These are phyloP conservation scores for Verticillium tricorpus DNA, from an alignment of 2,329 filamentous ascomycete species.

Conservation along the genomic window DNA sequence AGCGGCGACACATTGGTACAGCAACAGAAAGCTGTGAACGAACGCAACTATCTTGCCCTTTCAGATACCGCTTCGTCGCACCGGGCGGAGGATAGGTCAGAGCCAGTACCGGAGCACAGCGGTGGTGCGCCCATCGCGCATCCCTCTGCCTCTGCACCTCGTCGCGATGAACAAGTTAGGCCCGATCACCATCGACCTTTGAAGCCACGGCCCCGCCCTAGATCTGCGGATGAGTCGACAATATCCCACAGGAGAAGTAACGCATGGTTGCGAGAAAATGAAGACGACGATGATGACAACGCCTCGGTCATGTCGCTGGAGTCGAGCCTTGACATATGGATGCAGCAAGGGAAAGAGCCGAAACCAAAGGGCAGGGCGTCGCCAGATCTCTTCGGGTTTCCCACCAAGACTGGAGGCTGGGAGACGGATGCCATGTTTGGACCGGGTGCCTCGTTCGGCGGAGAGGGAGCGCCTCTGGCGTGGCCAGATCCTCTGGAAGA, in stretches of 20 bases:
- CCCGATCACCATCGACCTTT: not conserved
- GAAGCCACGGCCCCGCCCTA: constrained; percentile 26
- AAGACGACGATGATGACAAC: constrained; percentile 34
- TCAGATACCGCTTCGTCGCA: constrained; percentile 19
- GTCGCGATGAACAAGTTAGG: not conserved
- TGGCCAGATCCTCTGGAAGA: constrained; percentile 40
- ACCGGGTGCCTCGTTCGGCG: constrained; percentile 23
- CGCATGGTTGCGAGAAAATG: constrained; percentile 38
- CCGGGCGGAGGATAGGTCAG: constrained; percentile 1
- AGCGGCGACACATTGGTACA: constrained; percentile 38
- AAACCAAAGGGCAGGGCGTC: constrained; percentile 36
- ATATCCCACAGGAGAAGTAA: constrained; percentile 29
- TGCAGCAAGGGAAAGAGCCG: constrained; percentile 41
- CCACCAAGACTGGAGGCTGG: constrained; percentile 38
- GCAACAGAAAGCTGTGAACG: constrained; percentile 22
- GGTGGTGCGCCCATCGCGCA: constrained; percentile 17
- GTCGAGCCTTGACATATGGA: constrained; percentile 54
- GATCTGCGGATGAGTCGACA: constrained; percentile 42
- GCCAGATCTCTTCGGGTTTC: constrained; percentile 53
- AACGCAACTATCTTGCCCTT: constrained; percentile 25
- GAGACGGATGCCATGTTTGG: constrained; percentile 43
- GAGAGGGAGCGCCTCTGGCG: constrained; percentile 22
- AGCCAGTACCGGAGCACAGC: constrained; percentile 9
- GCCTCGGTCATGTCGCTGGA: constrained; percentile 36
- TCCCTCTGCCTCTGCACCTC: constrained; percentile 9